phyloP scores from a whole-genome alignment of 257 asterid genomes.

The Paulownia fortunei region DNA sequence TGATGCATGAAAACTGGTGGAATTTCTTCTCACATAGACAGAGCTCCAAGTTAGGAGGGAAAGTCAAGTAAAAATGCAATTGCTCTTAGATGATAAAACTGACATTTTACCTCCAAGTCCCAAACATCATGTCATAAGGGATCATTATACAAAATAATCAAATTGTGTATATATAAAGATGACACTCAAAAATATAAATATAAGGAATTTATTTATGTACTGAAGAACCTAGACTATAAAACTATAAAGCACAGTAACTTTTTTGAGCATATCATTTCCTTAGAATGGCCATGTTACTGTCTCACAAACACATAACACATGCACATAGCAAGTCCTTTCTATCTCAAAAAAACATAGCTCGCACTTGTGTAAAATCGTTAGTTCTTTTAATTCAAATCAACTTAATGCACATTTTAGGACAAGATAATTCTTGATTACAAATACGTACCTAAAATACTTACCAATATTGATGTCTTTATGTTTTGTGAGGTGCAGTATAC shows the following conservation, averaged over 20 bases:
- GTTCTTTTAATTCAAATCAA: background rate
- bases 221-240: background rate
- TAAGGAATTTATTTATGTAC: background rate
- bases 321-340: background rate
- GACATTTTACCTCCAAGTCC: background rate
- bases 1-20: background rate
- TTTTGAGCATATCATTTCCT: background rate
- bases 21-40: background rate
- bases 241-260: background rate
- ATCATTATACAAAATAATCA: background rate
- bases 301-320: background rate
- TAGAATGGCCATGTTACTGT: background rate
- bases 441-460: background rate
- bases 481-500: background rate
- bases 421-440: background rate
- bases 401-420: background rate
- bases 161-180: background rate
- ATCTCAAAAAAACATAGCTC: background rate
- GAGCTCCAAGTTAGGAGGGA: conserved; percentile 14
- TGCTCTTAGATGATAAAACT: conserved; percentile 11
- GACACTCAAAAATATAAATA: background rate
- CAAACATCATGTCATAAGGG: background rate
- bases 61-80: background rate
- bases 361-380: background rate
- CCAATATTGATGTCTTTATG: background rate